Percentiles rank a stretch among this genome's conserved stretches.
These are phyloP conservation scores for Blastomyces emzantsi DNA, from an alignment of 2,329 filamentous ascomycete genomes.

Conservation along the genomic window DNA sequence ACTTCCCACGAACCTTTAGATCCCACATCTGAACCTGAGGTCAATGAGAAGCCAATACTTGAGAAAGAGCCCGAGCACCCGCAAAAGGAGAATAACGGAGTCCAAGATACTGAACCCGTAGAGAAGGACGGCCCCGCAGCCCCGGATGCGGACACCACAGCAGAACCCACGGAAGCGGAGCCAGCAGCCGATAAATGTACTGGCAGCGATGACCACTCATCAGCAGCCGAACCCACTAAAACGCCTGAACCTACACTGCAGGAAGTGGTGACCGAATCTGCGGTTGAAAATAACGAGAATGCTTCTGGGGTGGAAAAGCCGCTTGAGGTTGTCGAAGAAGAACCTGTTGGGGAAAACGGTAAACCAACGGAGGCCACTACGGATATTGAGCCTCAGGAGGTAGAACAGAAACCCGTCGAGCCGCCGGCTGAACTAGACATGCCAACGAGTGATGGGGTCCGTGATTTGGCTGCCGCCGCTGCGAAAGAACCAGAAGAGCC, in stretches of 20 bases:
- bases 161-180: constrained; percentile 1
- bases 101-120: neutral
- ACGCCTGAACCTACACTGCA: neutral
- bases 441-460: neutral
- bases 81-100: neutral
- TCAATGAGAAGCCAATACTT: constrained; percentile 9
- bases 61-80: constrained; percentile 7
- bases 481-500: neutral
- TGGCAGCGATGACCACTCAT: neutral
- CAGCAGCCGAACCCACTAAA: neutral
- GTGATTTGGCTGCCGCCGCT: neutral
- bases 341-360: neutral
- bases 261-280: neutral
- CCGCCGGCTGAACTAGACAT: neutral
- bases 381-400: neutral
- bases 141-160: neutral
- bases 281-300: neutral
- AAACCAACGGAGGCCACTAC: neutral
- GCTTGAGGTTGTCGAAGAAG: neutral
- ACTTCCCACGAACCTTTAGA: neutral
- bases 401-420: neutral
- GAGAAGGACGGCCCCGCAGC: neutral
- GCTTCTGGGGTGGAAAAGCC: neutral
- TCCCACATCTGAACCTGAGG: neutral
- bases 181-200: neutral